phyloP scores from a whole-genome alignment of 176 grass and related monocot genomes.

The Eleusine indica region DNA sequence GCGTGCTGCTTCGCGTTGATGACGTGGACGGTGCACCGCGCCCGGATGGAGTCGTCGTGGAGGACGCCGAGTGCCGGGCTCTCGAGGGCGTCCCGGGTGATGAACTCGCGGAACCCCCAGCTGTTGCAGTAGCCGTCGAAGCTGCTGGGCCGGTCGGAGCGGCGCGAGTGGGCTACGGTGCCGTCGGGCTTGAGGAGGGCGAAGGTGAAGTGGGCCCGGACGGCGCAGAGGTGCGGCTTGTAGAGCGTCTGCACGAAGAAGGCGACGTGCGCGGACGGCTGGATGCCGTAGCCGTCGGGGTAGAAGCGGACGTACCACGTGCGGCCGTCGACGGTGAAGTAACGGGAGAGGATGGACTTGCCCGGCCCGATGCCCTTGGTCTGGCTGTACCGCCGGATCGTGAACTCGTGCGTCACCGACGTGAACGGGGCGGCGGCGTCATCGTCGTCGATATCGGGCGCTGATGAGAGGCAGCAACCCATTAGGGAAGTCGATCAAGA shows the following conservation, averaged over 20 bases:
- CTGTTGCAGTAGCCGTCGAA: constrained; percentile 29
- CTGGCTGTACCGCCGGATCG: constrained; percentile 39
- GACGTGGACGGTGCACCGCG: constrained; percentile 44
- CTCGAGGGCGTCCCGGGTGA: constrained; percentile 29
- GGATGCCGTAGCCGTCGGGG: constrained; percentile 36
- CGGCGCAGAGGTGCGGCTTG: constrained; percentile 10
- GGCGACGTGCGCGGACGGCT: neutral
- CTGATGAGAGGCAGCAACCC: constrained; percentile 12
- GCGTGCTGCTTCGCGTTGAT: neutral
- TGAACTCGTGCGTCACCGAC: constrained; percentile 38
- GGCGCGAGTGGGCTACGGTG: constrained; percentile 23
- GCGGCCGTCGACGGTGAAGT: constrained; percentile 48
- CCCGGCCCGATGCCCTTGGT: constrained; percentile 41
- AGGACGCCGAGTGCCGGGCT: neutral
- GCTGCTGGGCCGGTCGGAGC: neutral
- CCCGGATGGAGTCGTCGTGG: constrained; percentile 29
- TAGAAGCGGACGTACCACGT: constrained; percentile 45
- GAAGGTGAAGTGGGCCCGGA: constrained; percentile 42
- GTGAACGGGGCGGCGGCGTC: neutral
- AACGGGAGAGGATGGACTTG: constrained; percentile 34
- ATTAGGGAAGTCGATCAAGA: neutral
- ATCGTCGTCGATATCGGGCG: neutral
- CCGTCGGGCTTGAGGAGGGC: constrained; percentile 39
- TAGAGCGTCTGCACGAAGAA: constrained; percentile 36
- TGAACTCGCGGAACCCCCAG: constrained; percentile 48